These are phyloP conservation scores for Daldinia bambusicola DNA, from an alignment of 495 filamentous ascomycete genomes.

Conservation along the genomic window DNA sequence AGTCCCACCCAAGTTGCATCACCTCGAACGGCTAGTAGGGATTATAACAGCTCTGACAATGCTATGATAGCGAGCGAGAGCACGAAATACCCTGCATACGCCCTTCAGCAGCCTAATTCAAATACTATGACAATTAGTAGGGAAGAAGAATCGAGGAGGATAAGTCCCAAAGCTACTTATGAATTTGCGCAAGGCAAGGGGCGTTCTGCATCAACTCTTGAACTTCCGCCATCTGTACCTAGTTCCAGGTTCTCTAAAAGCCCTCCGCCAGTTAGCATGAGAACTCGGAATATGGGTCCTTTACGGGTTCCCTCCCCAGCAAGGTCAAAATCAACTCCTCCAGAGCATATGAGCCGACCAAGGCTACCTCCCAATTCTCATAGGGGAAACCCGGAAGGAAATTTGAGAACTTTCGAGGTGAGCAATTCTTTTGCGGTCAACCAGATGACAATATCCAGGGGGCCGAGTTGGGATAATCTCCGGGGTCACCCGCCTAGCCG, in stretches of 20 bases:
- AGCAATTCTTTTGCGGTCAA: slow-evolving; percentile 9
- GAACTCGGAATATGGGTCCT: slow-evolving; percentile 45
- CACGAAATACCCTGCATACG: slow-evolving; percentile 16
- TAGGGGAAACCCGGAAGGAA: slow-evolving; percentile 50
- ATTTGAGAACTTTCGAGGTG: slow-evolving; percentile 39
- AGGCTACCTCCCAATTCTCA: slow-evolving; percentile 34
- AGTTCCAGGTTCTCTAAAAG: slow-evolving; percentile 43
- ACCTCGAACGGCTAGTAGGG: neutral
- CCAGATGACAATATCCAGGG: slow-evolving; percentile 37
- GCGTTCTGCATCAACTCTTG: slow-evolving; percentile 27
- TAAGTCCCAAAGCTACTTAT: neutral
- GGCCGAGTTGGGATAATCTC: slow-evolving; percentile 51
- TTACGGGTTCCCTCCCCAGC: slow-evolving; percentile 55
- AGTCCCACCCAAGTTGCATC: neutral
- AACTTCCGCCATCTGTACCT: slow-evolving; percentile 43
- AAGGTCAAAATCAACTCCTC: slow-evolving; percentile 53
- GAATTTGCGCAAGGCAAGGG: slow-evolving; percentile 23
- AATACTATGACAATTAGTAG: slow-evolving; percentile 39
- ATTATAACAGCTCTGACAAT: neutral
- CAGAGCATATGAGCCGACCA: slow-evolving; percentile 34
- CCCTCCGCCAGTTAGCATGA: slow-evolving; percentile 52
- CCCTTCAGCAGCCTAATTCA: slow-evolving; percentile 9
- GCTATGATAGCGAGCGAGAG: neutral
- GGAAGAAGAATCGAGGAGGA: slow-evolving; percentile 29
- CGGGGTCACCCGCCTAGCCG: slow-evolving; percentile 42